phyloP scores from a whole-genome alignment of 192 early-diverging fungal genomes.

The Backusella macrospora region DNA sequence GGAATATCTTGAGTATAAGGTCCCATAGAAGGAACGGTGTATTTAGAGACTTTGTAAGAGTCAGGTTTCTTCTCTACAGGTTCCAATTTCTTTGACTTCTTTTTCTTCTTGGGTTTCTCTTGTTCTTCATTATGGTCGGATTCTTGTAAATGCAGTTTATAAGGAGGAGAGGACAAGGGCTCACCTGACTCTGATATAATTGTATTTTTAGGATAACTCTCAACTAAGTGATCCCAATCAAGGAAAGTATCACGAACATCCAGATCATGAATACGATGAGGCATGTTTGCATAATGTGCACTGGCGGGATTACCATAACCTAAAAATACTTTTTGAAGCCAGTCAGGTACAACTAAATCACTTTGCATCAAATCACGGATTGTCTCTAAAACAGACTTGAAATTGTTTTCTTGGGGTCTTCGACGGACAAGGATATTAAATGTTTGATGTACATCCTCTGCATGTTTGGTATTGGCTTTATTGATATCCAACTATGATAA shows the following conservation, averaged over 20 bases:
- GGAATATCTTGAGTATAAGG: slow-evolving; percentile 75
- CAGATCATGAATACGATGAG: slow-evolving; percentile 57
- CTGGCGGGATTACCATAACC: slow-evolving; percentile 93
- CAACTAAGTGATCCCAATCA: slow-evolving; percentile 73
- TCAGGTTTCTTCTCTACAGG: slow-evolving; percentile 39
- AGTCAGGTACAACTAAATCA: slow-evolving; percentile 83
- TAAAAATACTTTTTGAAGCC: slow-evolving; percentile 89
- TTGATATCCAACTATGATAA: slow-evolving; percentile 57
- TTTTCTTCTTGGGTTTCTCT: slow-evolving; percentile 40
- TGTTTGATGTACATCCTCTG: slow-evolving; percentile 70
- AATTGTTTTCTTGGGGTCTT: slow-evolving; percentile 90
- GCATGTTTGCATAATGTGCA: slow-evolving; percentile 70
- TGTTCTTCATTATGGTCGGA: slow-evolving; percentile 25
- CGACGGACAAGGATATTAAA: slow-evolving; percentile 93
- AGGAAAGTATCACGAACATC: slow-evolving; percentile 91
- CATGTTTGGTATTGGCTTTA: slow-evolving; percentile 45
- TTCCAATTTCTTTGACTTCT: slow-evolving; percentile 43
- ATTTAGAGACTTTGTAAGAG: slow-evolving; percentile 63
- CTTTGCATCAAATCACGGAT: slow-evolving; percentile 88
- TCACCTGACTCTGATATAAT: slow-evolving; percentile 40
- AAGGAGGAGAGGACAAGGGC: slow-evolving; percentile 62
- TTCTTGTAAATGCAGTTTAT: slow-evolving; percentile 73
- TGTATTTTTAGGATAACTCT: slow-evolving; percentile 63
- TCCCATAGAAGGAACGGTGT: slow-evolving; percentile 67
- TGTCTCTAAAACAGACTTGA: slow-evolving; percentile 88